Base-by-base conservation (phyloP, 805 yeast genomes). In the Saccharomycopsis fodiens region DNA sequence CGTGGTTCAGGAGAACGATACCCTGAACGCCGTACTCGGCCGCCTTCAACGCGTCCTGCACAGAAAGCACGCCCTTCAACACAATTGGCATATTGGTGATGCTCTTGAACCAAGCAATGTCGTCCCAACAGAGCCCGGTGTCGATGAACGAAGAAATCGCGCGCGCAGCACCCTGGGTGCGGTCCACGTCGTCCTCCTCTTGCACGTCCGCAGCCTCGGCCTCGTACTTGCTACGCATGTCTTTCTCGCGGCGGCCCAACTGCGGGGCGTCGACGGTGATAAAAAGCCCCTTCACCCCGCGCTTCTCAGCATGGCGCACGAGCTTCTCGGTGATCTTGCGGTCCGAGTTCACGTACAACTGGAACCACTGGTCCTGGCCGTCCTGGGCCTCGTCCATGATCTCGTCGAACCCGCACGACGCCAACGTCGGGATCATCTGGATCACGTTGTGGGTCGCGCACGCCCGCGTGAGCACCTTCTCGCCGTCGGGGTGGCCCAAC, bases 251-350 rank as follows among this genome's bases (percentile, higher is more conserved):
- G 52, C 93, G 77, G 12, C 97, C 97, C 36, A 88, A 69, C 51
- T 84, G 82, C 4, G 96, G 96, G 0, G 96, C 95, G 68, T 88
- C 96, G 5, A 86, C 95, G 0, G 97, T 88, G 53, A 88, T 77
- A 58, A 87, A 87, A 29, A 88, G 68, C 3, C 93, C 96, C 56
- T 81, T 81, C 61, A 85, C 72, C 1, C 95, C 94, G 45, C 83
- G 66, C 42, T 66, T 58, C 59, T 83, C 89, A 13, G 87, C 93
- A 55, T 80, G 79, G 55, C 72, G 69, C n/a, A 88, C 76, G 52
- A 82, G 68, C 27, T 70, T 64, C 42, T 69, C 67, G 29, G 88
- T 75, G 44, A 79, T 68, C n/a, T 72, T 69, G 43, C 93, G 72
- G 61, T 87, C 89, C 15, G 80, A 67, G 56, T 85, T 85, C 38